Percentiles rank a stretch among this genome's conserved stretches.
phyloP scores from a whole-genome alignment of 805 yeast genomes.

The Candida hispaniensis region DNA sequence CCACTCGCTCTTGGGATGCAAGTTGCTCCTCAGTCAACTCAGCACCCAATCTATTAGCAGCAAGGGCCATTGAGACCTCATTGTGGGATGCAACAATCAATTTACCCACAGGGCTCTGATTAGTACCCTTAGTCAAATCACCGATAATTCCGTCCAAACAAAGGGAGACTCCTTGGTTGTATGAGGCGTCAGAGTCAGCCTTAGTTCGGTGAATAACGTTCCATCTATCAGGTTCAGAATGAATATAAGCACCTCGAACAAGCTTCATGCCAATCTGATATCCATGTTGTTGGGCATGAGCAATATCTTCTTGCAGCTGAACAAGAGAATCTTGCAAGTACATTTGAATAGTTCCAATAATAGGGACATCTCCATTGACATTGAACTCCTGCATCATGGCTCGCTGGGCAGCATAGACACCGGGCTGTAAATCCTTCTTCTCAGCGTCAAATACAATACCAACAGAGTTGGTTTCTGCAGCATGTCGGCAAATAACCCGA shows the following conservation, averaged over 20 bases:
- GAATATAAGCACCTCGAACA: conserved; percentile 93
- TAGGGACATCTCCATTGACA: conserved; percentile 49
- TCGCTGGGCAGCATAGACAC: conserved; percentile 85
- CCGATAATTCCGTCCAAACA: conserved; percentile 49
- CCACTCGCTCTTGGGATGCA: conserved; percentile 35
- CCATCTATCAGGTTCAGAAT: conserved; percentile 66
- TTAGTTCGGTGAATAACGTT: conserved; percentile 64
- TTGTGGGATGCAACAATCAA: conserved; percentile 90
- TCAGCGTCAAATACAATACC: conserved; percentile 81
- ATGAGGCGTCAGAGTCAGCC: conserved; percentile 66
- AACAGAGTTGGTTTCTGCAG: conserved; percentile 38
- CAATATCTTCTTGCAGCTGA: conserved; percentile 51
- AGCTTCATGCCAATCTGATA: conserved; percentile 79
- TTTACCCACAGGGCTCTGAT: conserved; percentile 39
- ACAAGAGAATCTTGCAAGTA: conserved; percentile 63
- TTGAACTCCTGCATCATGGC: conserved; percentile 66
- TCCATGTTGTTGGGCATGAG: conserved; percentile 45
- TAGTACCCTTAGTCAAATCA: conserved; percentile 39
- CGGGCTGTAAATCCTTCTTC: conserved; percentile 75
- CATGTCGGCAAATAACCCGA: conserved; percentile 46
- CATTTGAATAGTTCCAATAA: conserved; percentile 90
- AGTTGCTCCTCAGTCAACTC: conserved; percentile 20
- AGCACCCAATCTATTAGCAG: conserved; percentile 43
- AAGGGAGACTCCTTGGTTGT: conserved; percentile 55
- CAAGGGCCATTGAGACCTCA: conserved; percentile 60